Evolutionary conservation across 2,329 filamentous ascomycete species (phyloP), one percentile per base, ranked within the genome.

Genomic region (Microsporum audouinii): DNA sequence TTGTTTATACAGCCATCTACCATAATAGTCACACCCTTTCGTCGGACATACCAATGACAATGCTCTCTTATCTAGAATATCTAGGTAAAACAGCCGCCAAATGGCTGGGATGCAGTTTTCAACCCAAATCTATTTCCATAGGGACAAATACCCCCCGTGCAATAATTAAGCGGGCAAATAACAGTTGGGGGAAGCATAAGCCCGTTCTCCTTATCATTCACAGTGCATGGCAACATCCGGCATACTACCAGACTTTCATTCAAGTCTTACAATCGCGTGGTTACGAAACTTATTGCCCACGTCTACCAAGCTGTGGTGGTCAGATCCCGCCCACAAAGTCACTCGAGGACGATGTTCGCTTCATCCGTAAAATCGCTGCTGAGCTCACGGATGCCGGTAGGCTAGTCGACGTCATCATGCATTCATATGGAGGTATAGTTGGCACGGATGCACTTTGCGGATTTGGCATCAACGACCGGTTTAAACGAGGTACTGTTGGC

Each of bases 141-240:
- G 51, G n/a, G 36, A 55, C 51, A 55, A 17, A 55, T 55, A 55
- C 31, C 51, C 51, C 51, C 6, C 12, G 10, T n/a, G 8, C 31
- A 23, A n/a, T 12, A 31, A 8, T n/a, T n/a, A 14, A n/a, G 36
- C 31, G 36, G 7, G 3, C 29, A 23, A 55, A 23, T 12, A 31
- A 12, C 31, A 23, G 17, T 23, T 34, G 31, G 33, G 14, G 33
- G 14, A 36, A 34, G 2, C 12, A 7, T 36, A 75, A 63, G 8
- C 73, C 71, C 0, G 66, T 70, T 7, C 65, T 76, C 51, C 69
- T 75, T 59, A 62, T 75, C 57, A 63, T 75, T 6, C 72, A 71
- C 6, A 73, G 73, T n/a, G 72, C 70, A 29, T 73, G 71, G 72
- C 74, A 77, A 65, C 62, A 64, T 0, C 72, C 74, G 5, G 61